Conservation (phyloP, 2,329 filamentous ascomycete genomes). For the Rutstroemia sp. region DNA sequence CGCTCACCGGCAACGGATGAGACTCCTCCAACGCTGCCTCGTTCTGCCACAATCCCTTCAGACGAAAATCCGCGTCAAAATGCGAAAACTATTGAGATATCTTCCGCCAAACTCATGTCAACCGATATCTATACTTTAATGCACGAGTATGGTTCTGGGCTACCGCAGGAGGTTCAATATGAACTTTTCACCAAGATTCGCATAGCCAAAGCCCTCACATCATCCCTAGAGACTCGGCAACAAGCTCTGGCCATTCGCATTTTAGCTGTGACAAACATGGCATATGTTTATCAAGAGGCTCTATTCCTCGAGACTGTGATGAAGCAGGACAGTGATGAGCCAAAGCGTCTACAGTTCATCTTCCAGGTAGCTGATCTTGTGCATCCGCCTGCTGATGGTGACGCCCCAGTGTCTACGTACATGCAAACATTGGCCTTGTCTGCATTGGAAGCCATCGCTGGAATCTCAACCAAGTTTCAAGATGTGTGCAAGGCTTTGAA, state of each 20-base stretch:
- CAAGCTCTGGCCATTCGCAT: conserved; percentile 74
- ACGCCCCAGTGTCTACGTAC: conserved; percentile 60
- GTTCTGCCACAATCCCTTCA: conserved; percentile 16
- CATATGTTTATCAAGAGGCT: conserved; percentile 77
- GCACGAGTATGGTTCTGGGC: conserved; percentile 47
- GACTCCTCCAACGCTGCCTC: conserved; percentile 22
- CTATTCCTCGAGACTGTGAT: conserved; percentile 82
- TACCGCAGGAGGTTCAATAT: conserved; percentile 70
- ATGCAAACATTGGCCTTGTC: conserved; percentile 77
- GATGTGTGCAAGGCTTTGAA: conserved; percentile 90
- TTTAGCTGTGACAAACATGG: conserved; percentile 82
- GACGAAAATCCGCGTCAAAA: conserved; percentile 23
- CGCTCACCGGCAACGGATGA: conserved; percentile 30
- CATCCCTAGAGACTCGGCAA: conserved; percentile 59
- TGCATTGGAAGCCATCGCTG: conserved; percentile 77
- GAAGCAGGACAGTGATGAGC: conserved; percentile 82
- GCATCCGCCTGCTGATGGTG: conserved; percentile 68
- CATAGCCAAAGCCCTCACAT: conserved; percentile 70
- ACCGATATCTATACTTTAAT: conserved; percentile 51
- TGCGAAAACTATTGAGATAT: conserved; percentile 40
- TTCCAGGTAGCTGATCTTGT: conserved; percentile 91
- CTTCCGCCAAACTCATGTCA: conserved; percentile 43
- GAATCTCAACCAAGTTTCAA: conserved; percentile 67
- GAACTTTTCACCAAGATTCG: conserved; percentile 80
- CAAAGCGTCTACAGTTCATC: conserved; percentile 77